Evolutionary conservation across 2,329 filamentous ascomycete species (phyloP).

Genomic region (Calonectria pseudoreteaudii): DNA sequence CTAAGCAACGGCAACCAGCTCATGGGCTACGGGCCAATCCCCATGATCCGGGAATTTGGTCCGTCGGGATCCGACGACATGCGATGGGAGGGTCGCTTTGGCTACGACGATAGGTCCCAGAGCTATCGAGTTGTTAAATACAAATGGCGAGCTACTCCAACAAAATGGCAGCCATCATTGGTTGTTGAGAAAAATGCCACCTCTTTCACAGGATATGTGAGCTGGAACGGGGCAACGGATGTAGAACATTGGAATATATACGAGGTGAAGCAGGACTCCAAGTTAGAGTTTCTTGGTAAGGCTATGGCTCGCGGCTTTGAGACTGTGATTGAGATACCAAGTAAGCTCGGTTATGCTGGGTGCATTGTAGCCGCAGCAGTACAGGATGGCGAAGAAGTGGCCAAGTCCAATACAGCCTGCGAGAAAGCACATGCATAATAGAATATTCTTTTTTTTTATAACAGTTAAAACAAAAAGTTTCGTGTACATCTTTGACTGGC

Average conservation of each 20-base stretch:
- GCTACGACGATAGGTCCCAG: slow-evolving; percentile 29
- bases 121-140: slow-evolving; percentile 42
- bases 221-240: slow-evolving; percentile 44
- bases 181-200: slow-evolving; percentile 26
- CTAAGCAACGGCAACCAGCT: slow-evolving; percentile 40
- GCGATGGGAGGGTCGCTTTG: slow-evolving; percentile 41
- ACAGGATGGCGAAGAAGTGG: slow-evolving; percentile 30
- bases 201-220: slow-evolving; percentile 28
- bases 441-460: not conserved
- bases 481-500: not conserved
- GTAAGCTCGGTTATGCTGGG: slow-evolving; percentile 22
- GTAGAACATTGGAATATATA: slow-evolving; percentile 41
- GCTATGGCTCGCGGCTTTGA: slow-evolving; percentile 32
- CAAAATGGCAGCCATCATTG: slow-evolving; percentile 28
- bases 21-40: slow-evolving; percentile 37
- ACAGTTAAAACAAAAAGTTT: not conserved
- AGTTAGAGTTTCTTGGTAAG: slow-evolving; percentile 12
- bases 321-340: slow-evolving; percentile 37
- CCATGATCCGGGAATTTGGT: slow-evolving; percentile 41
- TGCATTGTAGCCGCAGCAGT: slow-evolving; percentile 39
- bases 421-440: not conserved
- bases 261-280: not conserved
- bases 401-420: slow-evolving; percentile 38
- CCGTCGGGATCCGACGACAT: slow-evolving; percentile 33
- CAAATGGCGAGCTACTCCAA: slow-evolving; percentile 38